Conservation (phyloP, 495 filamentous ascomycete genomes). For the Penicillium robsamsonii region DNA sequence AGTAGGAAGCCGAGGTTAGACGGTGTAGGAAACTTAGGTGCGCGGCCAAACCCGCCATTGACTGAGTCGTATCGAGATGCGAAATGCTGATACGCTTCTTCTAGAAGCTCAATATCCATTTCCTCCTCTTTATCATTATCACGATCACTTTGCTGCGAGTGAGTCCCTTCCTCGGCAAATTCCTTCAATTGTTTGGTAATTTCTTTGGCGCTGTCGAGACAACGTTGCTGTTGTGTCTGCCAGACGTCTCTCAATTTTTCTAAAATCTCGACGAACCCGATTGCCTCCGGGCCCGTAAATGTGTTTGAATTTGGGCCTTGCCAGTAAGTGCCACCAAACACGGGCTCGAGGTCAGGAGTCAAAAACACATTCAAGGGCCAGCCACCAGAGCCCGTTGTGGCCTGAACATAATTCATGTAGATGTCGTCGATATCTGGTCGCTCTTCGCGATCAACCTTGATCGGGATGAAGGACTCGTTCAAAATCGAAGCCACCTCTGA, state of each 20-base stretch:
- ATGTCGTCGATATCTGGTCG: conserved; percentile 93
- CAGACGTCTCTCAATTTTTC: conserved; percentile 79
- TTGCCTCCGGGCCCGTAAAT: conserved; percentile 50
- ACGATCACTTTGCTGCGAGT: conserved; percentile 53
- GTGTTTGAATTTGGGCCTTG: conserved; percentile 67
- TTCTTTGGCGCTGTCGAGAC: conserved; percentile 75
- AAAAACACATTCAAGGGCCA: conserved; percentile 98
- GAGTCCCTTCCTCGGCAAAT: conserved; percentile 83
- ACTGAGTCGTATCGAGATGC: conserved; percentile 71
- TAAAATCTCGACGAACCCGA: conserved; percentile 76
- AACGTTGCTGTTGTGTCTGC: conserved; percentile 77
- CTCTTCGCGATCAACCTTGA: conserved; percentile 93
- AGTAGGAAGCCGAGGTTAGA: conserved; percentile 81
- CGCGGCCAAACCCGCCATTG: conserved; percentile 70
- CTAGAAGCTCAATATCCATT: conserved; percentile 85
- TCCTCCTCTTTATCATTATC: conserved; percentile 59
- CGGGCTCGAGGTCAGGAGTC: conserved; percentile 86
- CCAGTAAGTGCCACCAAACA: conserved; percentile 98
- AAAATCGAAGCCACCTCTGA: conserved; percentile 74
- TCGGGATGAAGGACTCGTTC: conserved; percentile 85
- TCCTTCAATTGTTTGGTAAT: conserved; percentile 77
- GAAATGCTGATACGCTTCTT: conserved; percentile 84
- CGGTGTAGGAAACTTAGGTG: conserved; percentile 91
- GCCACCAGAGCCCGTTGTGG: conserved; percentile 85
- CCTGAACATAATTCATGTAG: conserved; percentile 98